Base-by-base conservation (phyloP, 2,329 filamentous ascomycete genomes). In the Escovopsis weberi region DNA sequence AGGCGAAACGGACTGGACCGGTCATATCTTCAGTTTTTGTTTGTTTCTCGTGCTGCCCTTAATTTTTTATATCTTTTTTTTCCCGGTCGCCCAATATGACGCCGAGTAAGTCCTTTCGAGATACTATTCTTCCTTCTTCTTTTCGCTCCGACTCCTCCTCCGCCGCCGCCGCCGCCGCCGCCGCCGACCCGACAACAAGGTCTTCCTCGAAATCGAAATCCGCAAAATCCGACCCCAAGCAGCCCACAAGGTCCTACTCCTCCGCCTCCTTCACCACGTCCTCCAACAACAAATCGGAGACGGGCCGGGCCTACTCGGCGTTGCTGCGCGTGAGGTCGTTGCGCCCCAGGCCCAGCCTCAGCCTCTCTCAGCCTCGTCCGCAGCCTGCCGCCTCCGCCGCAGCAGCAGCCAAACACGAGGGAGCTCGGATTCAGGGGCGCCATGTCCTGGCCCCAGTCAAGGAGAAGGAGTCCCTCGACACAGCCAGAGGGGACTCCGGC, bases 101-200 rank as follows among this genome's bases (percentile, higher is more conserved):
- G 56, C 65, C 65, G 53, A 62, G 61, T 63, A 68, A 67, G 63
- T 67, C 61, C 48, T 56, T 60, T 52, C 56, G 61, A 55, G 57
- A 59, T 42, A 56, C 58, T 45, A 51, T 59, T 42, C 54, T 65
- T 48, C 55, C 59, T 50, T 55, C 59, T 51, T 59, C 58, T 59
- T 61, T 48, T 15, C 15, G 15, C 15, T 57, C 65, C 52, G 55
- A 55, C 48, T 51, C 54, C 44, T 46, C 59, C 38, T 52, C 37
- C 53, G 54, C 47, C 15, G 2, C 53, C 43, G 54, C 47, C 15
- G 2, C 53, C 43, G 48, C 55, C 45, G 53, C 56, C 28, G 28
- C 28, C 28, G 28, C 28, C 28, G 28, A 30, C 28, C 6, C 28
- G 6, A 37, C 28, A 6, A 30, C 28, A 10, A 30, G 15, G 15